Conservation (phyloP, 176 grass and related monocot species). For the Aegilops speltoides region DNA sequence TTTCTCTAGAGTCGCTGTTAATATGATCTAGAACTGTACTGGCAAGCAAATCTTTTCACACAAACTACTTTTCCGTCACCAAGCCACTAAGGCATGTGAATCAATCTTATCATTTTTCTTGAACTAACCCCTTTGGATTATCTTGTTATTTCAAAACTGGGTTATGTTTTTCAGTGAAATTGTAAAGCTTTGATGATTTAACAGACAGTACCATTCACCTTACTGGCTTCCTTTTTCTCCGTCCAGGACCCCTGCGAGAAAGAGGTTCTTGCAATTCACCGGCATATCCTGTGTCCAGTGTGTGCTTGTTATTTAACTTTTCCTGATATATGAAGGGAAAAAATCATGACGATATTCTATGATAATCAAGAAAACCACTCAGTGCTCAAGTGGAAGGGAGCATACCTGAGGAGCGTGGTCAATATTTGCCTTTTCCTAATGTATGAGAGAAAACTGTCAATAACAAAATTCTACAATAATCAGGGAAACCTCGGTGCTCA, state of each 20-base stretch:
- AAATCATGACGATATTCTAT: background rate
- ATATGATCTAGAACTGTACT: background rate
- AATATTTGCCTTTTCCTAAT: constrained; percentile 30
- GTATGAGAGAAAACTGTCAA: constrained; percentile 2
- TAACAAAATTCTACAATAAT: background rate
- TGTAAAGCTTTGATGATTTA: background rate
- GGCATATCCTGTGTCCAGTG: background rate
- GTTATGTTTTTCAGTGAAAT: constrained; percentile 1
- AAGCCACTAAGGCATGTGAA: background rate
- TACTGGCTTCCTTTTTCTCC: constrained; percentile 46
- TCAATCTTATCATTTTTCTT: background rate
- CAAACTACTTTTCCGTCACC: background rate
- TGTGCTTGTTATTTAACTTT: constrained; percentile 18
- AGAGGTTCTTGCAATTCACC: constrained; percentile 32
- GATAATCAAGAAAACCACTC: background rate
- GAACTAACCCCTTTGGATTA: constrained; percentile 18
- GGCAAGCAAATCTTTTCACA: background rate
- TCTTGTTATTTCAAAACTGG: constrained; percentile 27
- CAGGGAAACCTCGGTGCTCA: background rate
- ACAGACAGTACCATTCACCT: constrained; percentile 32
- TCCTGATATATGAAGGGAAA: constrained; percentile 22
- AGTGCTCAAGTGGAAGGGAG: background rate
- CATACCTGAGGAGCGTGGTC: constrained; percentile 34
- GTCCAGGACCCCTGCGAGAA: constrained; percentile 26
- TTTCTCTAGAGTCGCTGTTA: background rate